Evolutionary conservation across 768 basidiomycete species (phyloP), one percentile per base, ranked within the genome.

Genomic region (Mycena vulgaris): DNA sequence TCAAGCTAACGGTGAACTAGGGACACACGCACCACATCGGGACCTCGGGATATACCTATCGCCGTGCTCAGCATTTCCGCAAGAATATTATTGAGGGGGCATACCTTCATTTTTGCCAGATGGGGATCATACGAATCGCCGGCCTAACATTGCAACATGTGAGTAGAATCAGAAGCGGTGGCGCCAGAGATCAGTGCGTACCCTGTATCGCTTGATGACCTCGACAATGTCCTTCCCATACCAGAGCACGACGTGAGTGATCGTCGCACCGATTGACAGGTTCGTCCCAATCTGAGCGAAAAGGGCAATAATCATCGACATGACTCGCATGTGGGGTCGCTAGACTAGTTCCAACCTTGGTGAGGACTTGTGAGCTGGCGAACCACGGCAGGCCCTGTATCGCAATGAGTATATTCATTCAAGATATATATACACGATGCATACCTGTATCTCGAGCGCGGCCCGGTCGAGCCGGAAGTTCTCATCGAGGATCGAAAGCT

Each of bases 201-300:
- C 83, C 75, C 86, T 79, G 69, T 86, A 84, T 42, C 80, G 83
- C 74, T 76, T 79, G 68, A 87, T 82, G 53, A 86, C 82, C 13
- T 76, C 74, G 14, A 81, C 62, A 42, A 90, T 82, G 47, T 89
- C 87, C 61, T 86, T 82, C 1, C 82, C 83, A 64, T 89, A 88
- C 89, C 89, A 89, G 1, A 89, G 66, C 9, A 87, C 65, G 9
- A 89, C 81, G 69, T 89, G 88, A 14, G 79, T 87, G 56, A 89
- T 79, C 0, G 87, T 88, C 3, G 88, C 85, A 25, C 87, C 79
- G 74, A 84, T 81, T 28, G 82, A 80, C 56, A 84, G 73, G 49
- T 83, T 84, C 4, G 73, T 71, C 1, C 81, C 82, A 11, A 67
- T 67, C 74, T 82, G 5, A 19, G 19, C 40, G 19, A 16, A 7